These are phyloP conservation scores for Paramyrothecium sp. DNA, from an alignment of 2,329 filamentous ascomycete species.

Conservation along the genomic window DNA sequence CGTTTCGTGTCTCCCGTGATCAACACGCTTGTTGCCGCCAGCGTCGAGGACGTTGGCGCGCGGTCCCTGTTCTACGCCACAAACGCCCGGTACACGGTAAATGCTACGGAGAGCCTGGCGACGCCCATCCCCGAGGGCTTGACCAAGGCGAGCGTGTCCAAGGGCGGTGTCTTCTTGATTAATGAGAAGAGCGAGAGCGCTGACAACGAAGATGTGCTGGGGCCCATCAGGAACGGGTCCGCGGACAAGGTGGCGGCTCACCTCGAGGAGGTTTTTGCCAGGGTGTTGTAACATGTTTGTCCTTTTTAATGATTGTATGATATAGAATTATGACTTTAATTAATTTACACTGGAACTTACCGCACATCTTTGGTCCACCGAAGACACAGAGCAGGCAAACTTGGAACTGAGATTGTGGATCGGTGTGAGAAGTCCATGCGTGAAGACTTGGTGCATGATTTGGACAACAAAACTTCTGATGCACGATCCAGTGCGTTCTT, in stretches of 20 bases:
- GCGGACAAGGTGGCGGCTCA: neutral
- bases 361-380: too few species aligned
- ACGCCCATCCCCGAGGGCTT: slow-evolving; percentile 1
- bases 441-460: too few species aligned
- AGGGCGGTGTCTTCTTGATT: slow-evolving; percentile 11
- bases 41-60: slow-evolving; percentile 16
- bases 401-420: too few species aligned
- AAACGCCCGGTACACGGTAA: slow-evolving; percentile 15
- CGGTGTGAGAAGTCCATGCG: too few species aligned
- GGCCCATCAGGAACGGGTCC: neutral
- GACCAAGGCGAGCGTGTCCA: neutral
- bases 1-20: slow-evolving; percentile 13
- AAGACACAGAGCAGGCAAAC: too few species aligned
- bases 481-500: too few species aligned
- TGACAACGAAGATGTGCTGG: slow-evolving; percentile 13
- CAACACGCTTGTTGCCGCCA: slow-evolving; percentile 8
- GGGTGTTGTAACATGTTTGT: neutral
- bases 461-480: too few species aligned
- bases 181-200: slow-evolving; percentile 12
- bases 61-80: slow-evolving; percentile 18
- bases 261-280: neutral
- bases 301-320: too few species aligned
- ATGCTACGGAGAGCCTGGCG: neutral
- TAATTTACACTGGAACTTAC: too few species aligned
- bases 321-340: too few species aligned